Base-by-base conservation (phyloP, 805 yeast species). In the Grigorovia jiainica region DNA sequence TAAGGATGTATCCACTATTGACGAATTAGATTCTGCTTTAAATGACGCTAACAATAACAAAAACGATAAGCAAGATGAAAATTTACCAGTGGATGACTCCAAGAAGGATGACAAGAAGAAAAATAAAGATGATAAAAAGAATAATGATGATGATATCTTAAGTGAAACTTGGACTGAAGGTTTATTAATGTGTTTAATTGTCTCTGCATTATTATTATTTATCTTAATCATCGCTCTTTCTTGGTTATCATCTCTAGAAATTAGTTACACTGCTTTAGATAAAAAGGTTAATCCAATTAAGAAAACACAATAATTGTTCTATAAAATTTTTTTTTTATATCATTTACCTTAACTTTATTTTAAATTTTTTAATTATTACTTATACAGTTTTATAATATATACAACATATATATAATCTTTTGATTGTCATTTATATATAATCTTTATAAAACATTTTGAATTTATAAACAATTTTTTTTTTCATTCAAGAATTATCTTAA, bases 251-350 rank as follows among this genome's bases (percentile, higher is more conserved):
- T 68, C 80, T 17, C 63, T 87, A 50, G 79, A 82, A 56, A 82
- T 87, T 51, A 75, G 90, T 54, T 87, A 87, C 68, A 77, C 77
- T 49, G 79, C 95, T 11, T 80, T 87, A 54, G 95, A 86, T 45
- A 84, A 79, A 44, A 49, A 61, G 25, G 48, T 60, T 5, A 58
- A 58, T 38, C 63, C 63, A 48, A 45, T 55, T 41, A 62, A 62
- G 52, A 62, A 58, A 45, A 57, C 46, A 34, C 45, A 47, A 39
- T 44, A 36, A 31, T 8, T 13, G 8, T 8, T 8, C 30, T n/a
- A n/a, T n/a, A n/a, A n/a, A n/a, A n/a, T n/a, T n/a, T n/a, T n/a
- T n/a, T n/a, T n/a, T n/a, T n/a, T n/a, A n/a, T n/a, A n/a, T n/a
- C n/a, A n/a, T n/a, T n/a, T n/a, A n/a, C n/a, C n/a, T n/a, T n/a